Evolutionary conservation across 176 grass and related monocot species (phyloP), one percentile per base, ranked within the genome.

Genomic region (Secale cereale): DNA sequence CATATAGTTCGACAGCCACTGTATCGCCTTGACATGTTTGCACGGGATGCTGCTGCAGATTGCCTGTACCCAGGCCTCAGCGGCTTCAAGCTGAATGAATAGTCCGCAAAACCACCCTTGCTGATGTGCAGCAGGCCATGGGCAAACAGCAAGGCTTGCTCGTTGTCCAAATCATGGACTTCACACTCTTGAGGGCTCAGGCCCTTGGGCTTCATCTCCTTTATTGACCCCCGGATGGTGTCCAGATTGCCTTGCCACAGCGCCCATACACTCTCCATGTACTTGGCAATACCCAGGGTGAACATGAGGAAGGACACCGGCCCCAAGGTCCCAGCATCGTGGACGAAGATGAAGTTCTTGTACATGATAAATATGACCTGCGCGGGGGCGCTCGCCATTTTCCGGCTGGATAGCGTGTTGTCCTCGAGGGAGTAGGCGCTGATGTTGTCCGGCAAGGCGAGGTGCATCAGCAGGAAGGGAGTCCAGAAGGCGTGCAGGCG

Each of bases 341-440:
- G 17, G 22, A 13, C 20, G 6, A 14, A n/a, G 3, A 75, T 5
- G 7, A 77, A 39, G 13, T 67, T 50, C 0, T 76, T 62, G 56
- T 65, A 62, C 25, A 91, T 46, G 37, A 82, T 57, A 20, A 85
- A 78, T 0, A 32, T 3, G 17, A 78, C 15, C 64, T 74, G 76
- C 22, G 8, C 5, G 13, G 3, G 0, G 22, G 59, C 6, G 1
- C 4, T 7, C 8, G 14, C 1, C 12, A 78, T 0, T 56, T 37
- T 11, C 10, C 85, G 74, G 32, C 5, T 0, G 74, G 79, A 71
- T 8, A 89, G 40, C 60, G 86, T 3, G 69, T 71, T 77, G 78
- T 88, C 93, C 72, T 88, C 6, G 5, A 92, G 29, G 0, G 85
- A 33, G 29, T 83, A 92, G 22, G 93, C 6, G 87, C 43, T 46